Base-by-base conservation (phyloP, 2,329 filamentous ascomycete species). In the Arachnomyces sp. region DNA sequence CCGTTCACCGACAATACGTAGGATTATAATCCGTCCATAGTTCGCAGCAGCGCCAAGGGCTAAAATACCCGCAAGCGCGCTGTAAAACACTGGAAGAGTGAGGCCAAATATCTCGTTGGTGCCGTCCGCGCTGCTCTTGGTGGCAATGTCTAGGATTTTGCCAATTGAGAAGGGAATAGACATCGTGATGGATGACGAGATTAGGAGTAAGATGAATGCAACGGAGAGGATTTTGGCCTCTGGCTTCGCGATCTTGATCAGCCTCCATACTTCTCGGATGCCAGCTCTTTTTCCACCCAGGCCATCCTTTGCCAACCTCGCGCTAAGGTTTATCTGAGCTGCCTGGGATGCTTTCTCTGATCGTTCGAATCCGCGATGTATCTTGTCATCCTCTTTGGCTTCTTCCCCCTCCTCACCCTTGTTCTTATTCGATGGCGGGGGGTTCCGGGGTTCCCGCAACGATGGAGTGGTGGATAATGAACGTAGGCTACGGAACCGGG, bases 131-230 rank as follows among this genome's bases (percentile, higher is more conserved):
- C 77, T 69, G 31, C 77, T 73, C 54, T 88, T 83, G 7, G 88
- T 93, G 7, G 90, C 87, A 39, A 92, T 77, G 64, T 98, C 92
- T 60, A 98, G 71, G 46, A 98, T 94, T 58, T 89, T 90, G 42
- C 92, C 92, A 49, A 98, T 94, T 0, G 89, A 94, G 59, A 95
- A 94, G 1, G 92, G 92, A 44, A 98, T 85, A 2, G 87, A 89
- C 84, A 98, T 94, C 42, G 89, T 94, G 51, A 98, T 88, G 38
- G 80, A 76, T 3, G 90, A 96, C 12, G 90, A 95, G 46, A 95
- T 73, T 43, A 98, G 72, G 37, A 98, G 72, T 57, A 94, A 84
- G 40, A 83, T 60, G 59, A 96, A 90, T 3, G 93, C 93, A 48
- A 84, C 64, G 5, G 71, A 73, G 12, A 98, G 77, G 63, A 84